These are phyloP conservation scores for Heterococcus sp. DNA, from an alignment of 108 stramenopile genomes.

Conservation along the genomic window DNA sequence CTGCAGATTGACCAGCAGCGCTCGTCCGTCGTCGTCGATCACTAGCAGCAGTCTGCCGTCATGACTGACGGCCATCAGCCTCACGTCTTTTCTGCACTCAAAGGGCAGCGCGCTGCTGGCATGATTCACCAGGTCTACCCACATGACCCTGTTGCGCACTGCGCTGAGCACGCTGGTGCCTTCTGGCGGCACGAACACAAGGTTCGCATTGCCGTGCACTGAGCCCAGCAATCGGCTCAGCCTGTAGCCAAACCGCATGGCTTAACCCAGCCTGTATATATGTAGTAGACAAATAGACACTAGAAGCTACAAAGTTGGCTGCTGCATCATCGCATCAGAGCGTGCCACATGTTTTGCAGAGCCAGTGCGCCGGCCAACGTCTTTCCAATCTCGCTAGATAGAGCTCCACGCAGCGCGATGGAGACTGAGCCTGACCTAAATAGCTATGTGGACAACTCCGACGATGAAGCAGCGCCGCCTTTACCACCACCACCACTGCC, in stretches of 20 bases:
- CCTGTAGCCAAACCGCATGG: slow-evolving; percentile 80
- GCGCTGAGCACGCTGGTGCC: slow-evolving; percentile 82
- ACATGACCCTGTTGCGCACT: slow-evolving; percentile 85
- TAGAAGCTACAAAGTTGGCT: too few species aligned
- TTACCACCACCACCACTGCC: too few species aligned
- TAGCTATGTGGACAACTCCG: too few species aligned
- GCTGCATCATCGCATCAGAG: too few species aligned
- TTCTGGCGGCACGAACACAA: slow-evolving; percentile 79
- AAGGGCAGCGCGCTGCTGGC: slow-evolving; percentile 77
- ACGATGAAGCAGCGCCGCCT: too few species aligned
- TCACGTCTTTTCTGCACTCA: slow-evolving; percentile 83
- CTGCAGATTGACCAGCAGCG: slow-evolving; percentile 51
- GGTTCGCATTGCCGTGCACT: slow-evolving; percentile 82
- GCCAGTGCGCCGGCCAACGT: too few species aligned
- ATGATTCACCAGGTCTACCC: slow-evolving; percentile 83
- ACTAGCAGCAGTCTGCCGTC: slow-evolving; percentile 74
- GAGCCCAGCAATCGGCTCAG: slow-evolving; percentile 87
- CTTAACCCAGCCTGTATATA: neutral
- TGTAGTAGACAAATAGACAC: neutral
- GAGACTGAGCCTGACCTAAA: too few species aligned
- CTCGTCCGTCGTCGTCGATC: slow-evolving; percentile 69
- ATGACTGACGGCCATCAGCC: slow-evolving; percentile 74
- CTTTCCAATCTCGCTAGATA: too few species aligned
- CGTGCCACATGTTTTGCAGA: too few species aligned
- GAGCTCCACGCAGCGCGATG: too few species aligned